phyloP scores from a whole-genome alignment of 192 early-diverging fungal species.

The Entomortierella parvispora region DNA sequence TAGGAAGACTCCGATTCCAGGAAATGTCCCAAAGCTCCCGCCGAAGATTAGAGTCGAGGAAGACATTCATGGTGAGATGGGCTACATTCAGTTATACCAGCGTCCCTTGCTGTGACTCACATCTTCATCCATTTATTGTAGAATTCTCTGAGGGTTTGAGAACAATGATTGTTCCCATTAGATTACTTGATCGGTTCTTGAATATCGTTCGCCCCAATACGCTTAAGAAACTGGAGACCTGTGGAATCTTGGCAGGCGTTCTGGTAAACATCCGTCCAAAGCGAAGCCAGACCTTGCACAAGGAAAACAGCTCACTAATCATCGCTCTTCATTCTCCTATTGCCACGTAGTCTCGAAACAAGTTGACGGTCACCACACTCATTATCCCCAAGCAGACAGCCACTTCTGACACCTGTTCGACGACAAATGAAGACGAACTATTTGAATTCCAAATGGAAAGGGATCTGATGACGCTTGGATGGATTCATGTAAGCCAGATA shows the following conservation, averaged over 20 bases:
- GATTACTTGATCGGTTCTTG: conserved; percentile 75
- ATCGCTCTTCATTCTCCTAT: background rate
- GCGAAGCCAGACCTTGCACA: too few relatives aligned
- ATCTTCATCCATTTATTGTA: too few relatives aligned
- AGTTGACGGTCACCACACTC: conserved; percentile 74
- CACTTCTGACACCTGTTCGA: conserved; percentile 87
- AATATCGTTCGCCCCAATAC: conserved; percentile 80
- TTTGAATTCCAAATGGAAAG: conserved; percentile 79
- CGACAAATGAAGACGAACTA: conserved; percentile 85
- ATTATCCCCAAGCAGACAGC: conserved; percentile 92
- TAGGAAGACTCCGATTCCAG: conserved; percentile 11
- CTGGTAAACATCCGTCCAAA: conserved; percentile 63
- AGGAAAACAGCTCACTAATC: background rate
- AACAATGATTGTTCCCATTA: conserved; percentile 70
- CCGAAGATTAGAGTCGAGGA: conserved; percentile 38
- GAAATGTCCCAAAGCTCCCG: conserved; percentile 34
- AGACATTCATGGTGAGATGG: conserved; percentile 27
- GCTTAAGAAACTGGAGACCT: conserved; percentile 84
- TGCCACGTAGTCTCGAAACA: conserved; percentile 59
- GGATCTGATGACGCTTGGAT: conserved; percentile 86
- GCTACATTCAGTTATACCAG: too few relatives aligned
- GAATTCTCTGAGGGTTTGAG: conserved; percentile 72
- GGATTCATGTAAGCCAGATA: conserved; percentile 87
- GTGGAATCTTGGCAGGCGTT: conserved; percentile 84
- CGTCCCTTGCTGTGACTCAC: too few relatives aligned